These are phyloP conservation scores for Podila minutissima DNA, from an alignment of 192 early-diverging fungal genomes.

Conservation along the genomic window DNA sequence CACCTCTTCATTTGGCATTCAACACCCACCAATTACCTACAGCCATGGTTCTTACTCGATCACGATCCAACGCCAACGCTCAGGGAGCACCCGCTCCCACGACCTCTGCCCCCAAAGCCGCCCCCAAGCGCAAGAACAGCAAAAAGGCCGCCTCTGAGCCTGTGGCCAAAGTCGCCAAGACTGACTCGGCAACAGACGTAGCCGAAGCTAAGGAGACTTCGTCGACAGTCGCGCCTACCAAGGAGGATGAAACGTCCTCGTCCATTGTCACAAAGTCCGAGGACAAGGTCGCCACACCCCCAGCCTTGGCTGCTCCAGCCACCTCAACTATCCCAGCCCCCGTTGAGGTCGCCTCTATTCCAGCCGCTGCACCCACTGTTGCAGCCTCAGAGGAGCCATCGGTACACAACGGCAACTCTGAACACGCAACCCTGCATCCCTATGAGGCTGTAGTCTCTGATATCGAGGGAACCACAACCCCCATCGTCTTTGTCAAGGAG, in stretches of 20 bases:
- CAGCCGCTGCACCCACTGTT: conserved; percentile 1
- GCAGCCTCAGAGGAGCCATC: conserved; percentile 29
- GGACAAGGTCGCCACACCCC: conserved; percentile 7
- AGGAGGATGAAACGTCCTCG: neutral
- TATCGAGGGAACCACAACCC: conserved; percentile 96
- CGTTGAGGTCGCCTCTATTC: conserved; percentile 12
- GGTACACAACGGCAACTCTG: neutral
- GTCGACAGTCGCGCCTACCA: neutral
- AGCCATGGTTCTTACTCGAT: conserved; percentile 41
- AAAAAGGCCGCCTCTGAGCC: neutral
- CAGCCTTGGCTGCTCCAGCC: conserved; percentile 14
- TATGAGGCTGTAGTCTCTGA: conserved; percentile 79
- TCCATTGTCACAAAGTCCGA: neutral
- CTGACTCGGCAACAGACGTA: conserved; percentile 9
- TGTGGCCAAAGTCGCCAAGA: conserved; percentile 33
- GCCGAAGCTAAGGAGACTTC: conserved; percentile 13
- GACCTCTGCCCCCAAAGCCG: conserved; percentile 15
- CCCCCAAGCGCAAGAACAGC: conserved; percentile 31
- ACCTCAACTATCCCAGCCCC: conserved; percentile 25
- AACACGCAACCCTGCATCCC: conserved; percentile 11
- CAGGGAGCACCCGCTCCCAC: conserved; percentile 2
- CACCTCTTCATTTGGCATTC: neutral
- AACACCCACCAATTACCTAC: neutral
- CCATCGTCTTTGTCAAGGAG: conserved; percentile 96
- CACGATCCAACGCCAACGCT: conserved; percentile 21